Base-by-base conservation (phyloP, 192 early-diverging fungal genomes). In the Backusella mclennaniae region DNA sequence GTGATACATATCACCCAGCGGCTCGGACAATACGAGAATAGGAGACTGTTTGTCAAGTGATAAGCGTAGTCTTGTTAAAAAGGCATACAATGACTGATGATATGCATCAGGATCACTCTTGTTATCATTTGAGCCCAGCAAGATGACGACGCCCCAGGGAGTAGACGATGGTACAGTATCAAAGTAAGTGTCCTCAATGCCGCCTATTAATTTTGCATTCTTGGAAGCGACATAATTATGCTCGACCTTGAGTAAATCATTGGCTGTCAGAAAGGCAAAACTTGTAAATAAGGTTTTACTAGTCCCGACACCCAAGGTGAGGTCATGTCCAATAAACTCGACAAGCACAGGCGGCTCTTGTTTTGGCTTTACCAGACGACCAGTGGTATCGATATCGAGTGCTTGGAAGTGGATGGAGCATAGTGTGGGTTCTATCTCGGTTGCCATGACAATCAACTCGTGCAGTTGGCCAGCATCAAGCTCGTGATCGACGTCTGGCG, bases 321-420 rank as follows among this genome's bases (percentile, higher is more conserved):
- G 70, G 35, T 75, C 74, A 66, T 80, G 74, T 1, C 79, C 79
- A 14, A 80, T 59, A 42, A 80, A 80, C 41, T 80, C 79, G 0
- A 80, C 66, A n/a, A 76, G n/a, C 29, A 69, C 23, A 2, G 66
- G 29, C 12, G 33, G 33, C n/a, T n/a, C 46, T 49, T 49, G 17
- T 1, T 49, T 49, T 4, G 46, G 19, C 46, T 49, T 19, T 0
- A n/a, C 17, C 3, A 49, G 46, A 49, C 19, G 46, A 0, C 35
- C 67, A 0, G 68, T 17, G 3, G 23, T 52, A n/a, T 49, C 76
- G 1, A 66, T 14, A 23, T 59, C 17, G 14, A 63, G 29, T 0
- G 44, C 52, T 23, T 42, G 14, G 5, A 69, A 38, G n/a, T 39
- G 38, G 6, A 70, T 59, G 14, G 49, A 11, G 12, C 15, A 56